Evolutionary conservation across 129 eudicot species (phyloP), one percentile per base, ranked within the genome.

Genomic region (Escallonia rubra): DNA sequence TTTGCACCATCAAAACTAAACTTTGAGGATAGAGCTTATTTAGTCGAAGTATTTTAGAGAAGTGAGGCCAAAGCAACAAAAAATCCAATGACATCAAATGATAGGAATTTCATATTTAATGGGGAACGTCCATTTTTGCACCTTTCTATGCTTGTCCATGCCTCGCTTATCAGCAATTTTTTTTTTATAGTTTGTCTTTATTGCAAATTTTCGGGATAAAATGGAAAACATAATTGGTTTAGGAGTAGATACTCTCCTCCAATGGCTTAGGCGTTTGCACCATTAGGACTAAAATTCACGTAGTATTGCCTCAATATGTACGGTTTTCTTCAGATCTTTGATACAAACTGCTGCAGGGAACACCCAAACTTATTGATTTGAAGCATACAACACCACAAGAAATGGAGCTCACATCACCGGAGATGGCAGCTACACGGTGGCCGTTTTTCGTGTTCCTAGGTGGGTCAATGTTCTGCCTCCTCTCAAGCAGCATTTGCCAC

Each of bases 391-490:
- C 77, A 6, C 56, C 71, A n/a, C 72, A 64, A 6, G 78, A 80
- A 6, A 64, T 70, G 72, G 74, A 80, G 55, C 61, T 79, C 2
- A 6, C 80, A 7, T 72, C 77, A 10, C 74, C 72, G 8, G 76
- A 77, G 34, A 53, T 66, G 53, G 66, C 76, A 43, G 81, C 61
- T 60, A 74, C 83, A 54, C 73, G 71, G 59, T 89, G 99, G 99
- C 99, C 99, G 1, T 89, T 93, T 65, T 84, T 78, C 15, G 90
- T 93, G 10, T 89, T 84, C 85, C 57, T 93, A 47, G 71, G 66
- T 6, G 96, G 99, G 71, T 74, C 96, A 8, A 87, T 93, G 96
- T 89, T 86, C 83, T 93, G 99, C 83, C 99, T 93, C 76, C 81
- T 93, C 53, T 93, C 95, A 15, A 84, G 93, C 84, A 86, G 85